These are phyloP conservation scores for Thelonectria rubi DNA, from an alignment of 2,329 filamentous ascomycete genomes.

Conservation along the genomic window DNA sequence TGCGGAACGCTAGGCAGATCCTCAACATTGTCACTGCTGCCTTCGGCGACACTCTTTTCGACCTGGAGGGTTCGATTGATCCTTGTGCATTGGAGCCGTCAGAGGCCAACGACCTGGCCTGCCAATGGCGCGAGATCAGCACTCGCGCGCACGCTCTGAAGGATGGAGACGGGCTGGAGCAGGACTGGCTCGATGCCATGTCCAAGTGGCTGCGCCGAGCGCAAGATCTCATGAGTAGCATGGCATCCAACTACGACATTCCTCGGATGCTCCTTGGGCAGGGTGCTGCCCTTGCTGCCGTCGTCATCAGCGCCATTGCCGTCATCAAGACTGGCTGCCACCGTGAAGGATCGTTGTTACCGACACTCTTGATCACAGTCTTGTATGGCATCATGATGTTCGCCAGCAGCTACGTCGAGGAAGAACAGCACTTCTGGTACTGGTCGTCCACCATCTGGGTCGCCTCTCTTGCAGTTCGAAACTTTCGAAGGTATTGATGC, in stretches of 20 bases:
- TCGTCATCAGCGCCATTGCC: slow-evolving; percentile 26
- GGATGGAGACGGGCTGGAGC: slow-evolving; percentile 42
- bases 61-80: slow-evolving; percentile 42
- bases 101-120: slow-evolving; percentile 69
- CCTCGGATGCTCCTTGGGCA: slow-evolving; percentile 63
- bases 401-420: slow-evolving; percentile 95
- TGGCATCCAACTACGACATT: slow-evolving; percentile 92
- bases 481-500: slow-evolving; percentile 52
- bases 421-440: slow-evolving; percentile 99
- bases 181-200: slow-evolving; percentile 55
- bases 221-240: slow-evolving; percentile 83
- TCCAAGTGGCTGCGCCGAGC: slow-evolving; percentile 73
- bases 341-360: slow-evolving; percentile 42
- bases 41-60: slow-evolving; percentile 63
- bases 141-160: slow-evolving; percentile 38
- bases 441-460: slow-evolving; percentile 82
- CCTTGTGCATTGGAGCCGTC: slow-evolving; percentile 49
- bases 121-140: slow-evolving; percentile 66
- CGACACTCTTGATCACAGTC: slow-evolving; percentile 62
- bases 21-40: slow-evolving; percentile 78
- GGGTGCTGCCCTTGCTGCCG: slow-evolving; percentile 48
- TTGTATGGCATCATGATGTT: slow-evolving; percentile 93
- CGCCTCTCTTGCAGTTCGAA: slow-evolving; percentile 59
- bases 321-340: slow-evolving; percentile 26
- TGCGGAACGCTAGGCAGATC: slow-evolving; percentile 84